phyloP scores from a whole-genome alignment of 2,329 filamentous ascomycete species.

The Waltergamsia citrina region DNA sequence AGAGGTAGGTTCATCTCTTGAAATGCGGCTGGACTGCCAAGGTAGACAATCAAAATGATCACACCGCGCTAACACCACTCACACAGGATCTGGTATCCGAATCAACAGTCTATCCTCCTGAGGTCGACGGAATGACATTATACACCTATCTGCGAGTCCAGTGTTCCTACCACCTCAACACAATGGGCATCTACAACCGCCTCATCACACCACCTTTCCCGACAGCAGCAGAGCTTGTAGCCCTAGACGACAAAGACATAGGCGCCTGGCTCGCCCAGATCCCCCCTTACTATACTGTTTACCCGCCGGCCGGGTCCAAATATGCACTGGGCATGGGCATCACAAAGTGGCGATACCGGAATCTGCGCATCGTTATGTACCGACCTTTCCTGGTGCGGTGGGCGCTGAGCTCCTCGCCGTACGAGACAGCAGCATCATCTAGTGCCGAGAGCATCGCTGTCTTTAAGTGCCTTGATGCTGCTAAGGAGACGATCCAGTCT shows the following conservation, averaged over 20 bases:
- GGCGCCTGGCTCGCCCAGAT: slow-evolving; percentile 21
- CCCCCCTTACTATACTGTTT: slow-evolving; percentile 19
- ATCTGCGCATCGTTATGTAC: slow-evolving; percentile 35
- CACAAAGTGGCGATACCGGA: slow-evolving; percentile 27
- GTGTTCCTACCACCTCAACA: slow-evolving; percentile 26
- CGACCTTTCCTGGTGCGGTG: slow-evolving; percentile 28
- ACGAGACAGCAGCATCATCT: neutral
- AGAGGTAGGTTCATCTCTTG: slow-evolving; percentile 4
- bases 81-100: slow-evolving; percentile 12
- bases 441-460: slow-evolving; percentile 54
- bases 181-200: slow-evolving; percentile 26
- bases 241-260: slow-evolving; percentile 24
- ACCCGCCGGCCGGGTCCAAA: slow-evolving; percentile 8
- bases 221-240: slow-evolving; percentile 22
- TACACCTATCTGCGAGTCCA: slow-evolving; percentile 14
- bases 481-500: slow-evolving; percentile 54
- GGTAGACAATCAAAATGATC: neutral
- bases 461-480: slow-evolving; percentile 58
- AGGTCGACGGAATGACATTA: slow-evolving; percentile 22
- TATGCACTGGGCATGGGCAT: slow-evolving; percentile 24
- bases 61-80: neutral
- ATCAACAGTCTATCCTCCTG: slow-evolving; percentile 13
- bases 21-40: neutral
- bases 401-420: slow-evolving; percentile 26
- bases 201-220: slow-evolving; percentile 28